Evolutionary conservation across 2,329 filamentous ascomycete genomes (phyloP).

Genomic region (Fusarium sublunatum): DNA sequence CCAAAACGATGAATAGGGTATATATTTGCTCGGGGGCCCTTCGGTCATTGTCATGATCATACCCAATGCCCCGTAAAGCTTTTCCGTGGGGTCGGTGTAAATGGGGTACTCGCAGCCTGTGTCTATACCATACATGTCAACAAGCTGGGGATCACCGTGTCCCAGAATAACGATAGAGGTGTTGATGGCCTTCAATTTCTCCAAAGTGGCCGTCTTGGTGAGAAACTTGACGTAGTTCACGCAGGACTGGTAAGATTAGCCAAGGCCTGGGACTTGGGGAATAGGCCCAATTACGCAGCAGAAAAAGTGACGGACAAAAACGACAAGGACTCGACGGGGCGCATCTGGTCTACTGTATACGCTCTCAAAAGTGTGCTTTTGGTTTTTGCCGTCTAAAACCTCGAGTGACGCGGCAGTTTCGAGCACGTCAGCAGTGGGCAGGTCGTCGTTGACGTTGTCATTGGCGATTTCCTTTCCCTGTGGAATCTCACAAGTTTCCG

Average conservation of each 20-base stretch:
- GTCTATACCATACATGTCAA: conserved; percentile 26
- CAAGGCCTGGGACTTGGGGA: fast-evolving
- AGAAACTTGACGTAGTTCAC: conserved; percentile 22
- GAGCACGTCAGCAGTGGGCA: background rate
- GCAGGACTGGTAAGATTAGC: conserved; percentile 17
- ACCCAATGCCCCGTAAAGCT: conserved; percentile 21
- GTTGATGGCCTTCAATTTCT: conserved; percentile 16
- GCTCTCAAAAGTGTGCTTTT: conserved; percentile 23
- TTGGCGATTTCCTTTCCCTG: background rate
- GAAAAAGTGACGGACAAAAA: conserved; percentile 34
- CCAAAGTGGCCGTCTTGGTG: conserved; percentile 8
- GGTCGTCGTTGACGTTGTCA: conserved; percentile 10
- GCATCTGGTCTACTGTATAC: conserved; percentile 9
- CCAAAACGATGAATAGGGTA: background rate
- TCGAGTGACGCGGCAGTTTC: conserved; percentile 9
- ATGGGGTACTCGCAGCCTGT: conserved; percentile 28
- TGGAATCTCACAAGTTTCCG: background rate
- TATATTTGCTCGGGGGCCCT: conserved; percentile 14
- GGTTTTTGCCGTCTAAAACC: conserved; percentile 13
- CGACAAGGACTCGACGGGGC: conserved; percentile 14
- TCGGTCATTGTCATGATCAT: conserved; percentile 22
- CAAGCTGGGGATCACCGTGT: background rate
- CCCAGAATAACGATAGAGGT: conserved; percentile 28
- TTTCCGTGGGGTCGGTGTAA: conserved; percentile 21
- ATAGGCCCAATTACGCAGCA: conserved; percentile 4